phyloP scores from a whole-genome alignment of 352 stramenopile species.

The Globisporangium megalacanthum region DNA sequence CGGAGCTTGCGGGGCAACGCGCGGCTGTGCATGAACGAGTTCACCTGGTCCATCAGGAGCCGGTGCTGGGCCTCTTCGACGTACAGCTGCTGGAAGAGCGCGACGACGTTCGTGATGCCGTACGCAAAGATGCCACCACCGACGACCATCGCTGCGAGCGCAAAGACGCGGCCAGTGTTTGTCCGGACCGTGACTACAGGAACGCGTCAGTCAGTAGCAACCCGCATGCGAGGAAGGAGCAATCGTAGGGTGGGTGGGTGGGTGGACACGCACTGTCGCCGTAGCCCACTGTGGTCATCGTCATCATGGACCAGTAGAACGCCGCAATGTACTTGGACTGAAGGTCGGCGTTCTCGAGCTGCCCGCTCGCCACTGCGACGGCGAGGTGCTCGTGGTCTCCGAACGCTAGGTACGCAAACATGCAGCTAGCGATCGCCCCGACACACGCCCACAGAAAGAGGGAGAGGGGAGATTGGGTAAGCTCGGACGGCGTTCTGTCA shows the following conservation, averaged over 20 bases:
- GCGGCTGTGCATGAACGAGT: constrained; percentile 67
- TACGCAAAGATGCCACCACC: constrained; percentile 82
- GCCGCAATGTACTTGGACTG: constrained; percentile 66
- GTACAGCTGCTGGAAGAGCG: constrained; percentile 74
- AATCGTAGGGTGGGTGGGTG: not conserved
- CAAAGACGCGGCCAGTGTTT: constrained; percentile 59
- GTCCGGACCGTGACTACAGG: constrained; percentile 63
- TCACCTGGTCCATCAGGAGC: constrained; percentile 74
- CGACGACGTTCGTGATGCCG: constrained; percentile 78
- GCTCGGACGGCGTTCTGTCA: not conserved
- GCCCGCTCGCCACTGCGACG: constrained; percentile 28
- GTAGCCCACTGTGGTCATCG: constrained; percentile 76
- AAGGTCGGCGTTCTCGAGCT: constrained; percentile 46
- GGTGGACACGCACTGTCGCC: constrained; percentile 49
- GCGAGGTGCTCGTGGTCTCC: constrained; percentile 44
- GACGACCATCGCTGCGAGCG: constrained; percentile 65
- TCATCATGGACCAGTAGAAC: constrained; percentile 88
- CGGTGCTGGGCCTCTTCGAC: constrained; percentile 56
- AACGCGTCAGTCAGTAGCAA: constrained; percentile 1
- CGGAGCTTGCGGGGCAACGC: constrained; percentile 54
- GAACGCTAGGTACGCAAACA: constrained; percentile 70
- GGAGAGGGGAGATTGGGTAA: not conserved
- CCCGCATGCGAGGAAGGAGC: not conserved
- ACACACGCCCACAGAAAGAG: not conserved
- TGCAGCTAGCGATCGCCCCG: constrained; percentile 24